Conservation (phyloP, 805 yeast genomes). For the Candida arabinofermentans region DNA sequence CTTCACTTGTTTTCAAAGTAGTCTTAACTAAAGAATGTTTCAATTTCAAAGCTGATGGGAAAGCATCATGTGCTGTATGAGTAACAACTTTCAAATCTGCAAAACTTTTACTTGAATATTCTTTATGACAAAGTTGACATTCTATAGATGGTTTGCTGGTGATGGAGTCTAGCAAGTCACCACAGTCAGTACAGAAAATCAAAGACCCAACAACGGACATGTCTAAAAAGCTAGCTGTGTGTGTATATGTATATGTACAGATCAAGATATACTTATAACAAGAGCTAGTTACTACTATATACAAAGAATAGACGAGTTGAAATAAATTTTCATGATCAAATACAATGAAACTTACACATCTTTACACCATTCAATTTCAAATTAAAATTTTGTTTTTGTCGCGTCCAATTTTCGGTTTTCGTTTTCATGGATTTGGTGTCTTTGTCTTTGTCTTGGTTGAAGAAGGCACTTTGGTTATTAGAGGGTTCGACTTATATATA, state of each 20-base stretch:
- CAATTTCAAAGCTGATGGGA: constrained; percentile 78
- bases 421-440: background rate
- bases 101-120: constrained; percentile 47
- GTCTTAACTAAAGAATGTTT: constrained; percentile 92
- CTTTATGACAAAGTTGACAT: constrained; percentile 49
- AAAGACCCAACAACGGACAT: constrained; percentile 97
- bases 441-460: background rate
- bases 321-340: background rate
- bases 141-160: constrained; percentile 44
- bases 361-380: background rate
- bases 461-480: too few relatives aligned
- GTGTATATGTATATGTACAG: too few relatives aligned
- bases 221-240: background rate
- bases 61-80: constrained; percentile 85
- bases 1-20: constrained; percentile 64
- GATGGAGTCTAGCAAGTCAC: constrained; percentile 76
- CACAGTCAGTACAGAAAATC: constrained; percentile 91
- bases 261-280: too few relatives aligned
- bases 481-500: too few relatives aligned
- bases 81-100: constrained; percentile 83
- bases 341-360: background rate
- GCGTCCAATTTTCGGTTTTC: background rate
- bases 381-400: background rate
- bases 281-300: background rate
- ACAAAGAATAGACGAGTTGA: background rate